These are phyloP conservation scores for Magnolia sinica DNA, from an alignment of 164 flowering plant genomes.

Conservation along the genomic window DNA sequence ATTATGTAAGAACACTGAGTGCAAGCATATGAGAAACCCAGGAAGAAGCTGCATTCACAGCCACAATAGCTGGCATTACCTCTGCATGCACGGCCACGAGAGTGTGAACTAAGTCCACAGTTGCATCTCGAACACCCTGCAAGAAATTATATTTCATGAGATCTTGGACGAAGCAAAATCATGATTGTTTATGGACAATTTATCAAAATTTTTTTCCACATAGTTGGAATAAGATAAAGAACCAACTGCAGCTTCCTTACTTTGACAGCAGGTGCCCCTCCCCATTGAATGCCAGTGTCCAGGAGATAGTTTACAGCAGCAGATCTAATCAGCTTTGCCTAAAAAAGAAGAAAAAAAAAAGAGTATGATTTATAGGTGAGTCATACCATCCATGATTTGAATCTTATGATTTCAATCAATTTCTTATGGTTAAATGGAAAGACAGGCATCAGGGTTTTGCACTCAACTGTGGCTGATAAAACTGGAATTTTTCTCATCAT, in stretches of 20 bases:
- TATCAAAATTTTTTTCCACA: too few species aligned
- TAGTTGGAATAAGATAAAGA: neutral
- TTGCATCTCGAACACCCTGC: slow-evolving; percentile 94
- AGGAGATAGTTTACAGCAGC: slow-evolving; percentile 74
- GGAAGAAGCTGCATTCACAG: neutral
- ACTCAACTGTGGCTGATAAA: neutral
- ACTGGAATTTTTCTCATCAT: neutral
- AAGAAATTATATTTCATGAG: slow-evolving; percentile 13
- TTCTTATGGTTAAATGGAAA: neutral
- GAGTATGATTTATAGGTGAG: neutral
- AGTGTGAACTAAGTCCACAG: slow-evolving; percentile 85
- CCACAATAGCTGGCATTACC: slow-evolving; percentile 31
- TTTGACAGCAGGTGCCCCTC: slow-evolving; percentile 83
- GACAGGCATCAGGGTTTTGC: neutral
- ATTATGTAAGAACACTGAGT: neutral
- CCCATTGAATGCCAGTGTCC: slow-evolving; percentile 95
- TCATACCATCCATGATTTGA: neutral
- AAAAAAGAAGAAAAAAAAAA: slow-evolving; percentile 10
- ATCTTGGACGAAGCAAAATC: neutral
- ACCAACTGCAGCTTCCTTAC: slow-evolving; percentile 33
- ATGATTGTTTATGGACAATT: neutral
- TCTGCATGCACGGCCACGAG: slow-evolving; percentile 95
- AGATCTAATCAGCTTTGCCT: slow-evolving; percentile 83
- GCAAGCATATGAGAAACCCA: slow-evolving; percentile 2
- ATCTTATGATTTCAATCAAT: neutral